A percentile compares a stretch with the other conserved stretches of the same genome.
phyloP scores from a whole-genome alignment of 164 flowering plant species.

The Litsea cubeba region DNA sequence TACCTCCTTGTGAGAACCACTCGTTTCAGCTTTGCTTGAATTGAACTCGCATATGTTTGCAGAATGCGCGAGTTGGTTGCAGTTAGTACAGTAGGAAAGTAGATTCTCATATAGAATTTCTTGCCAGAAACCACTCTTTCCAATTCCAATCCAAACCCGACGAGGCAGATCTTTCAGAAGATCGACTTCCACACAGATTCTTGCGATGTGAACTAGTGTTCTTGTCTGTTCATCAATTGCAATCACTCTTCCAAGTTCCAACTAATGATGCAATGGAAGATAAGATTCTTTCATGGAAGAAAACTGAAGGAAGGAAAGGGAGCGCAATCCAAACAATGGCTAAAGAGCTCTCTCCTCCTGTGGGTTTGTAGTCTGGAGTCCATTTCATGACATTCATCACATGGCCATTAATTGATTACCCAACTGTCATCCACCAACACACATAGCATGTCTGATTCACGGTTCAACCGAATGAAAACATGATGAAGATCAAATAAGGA shows the following conservation, averaged over 20 bases:
- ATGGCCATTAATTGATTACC: not conserved
- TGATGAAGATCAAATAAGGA: not conserved
- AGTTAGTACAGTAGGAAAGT: not conserved
- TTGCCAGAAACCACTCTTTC: not conserved
- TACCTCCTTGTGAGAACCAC: not conserved
- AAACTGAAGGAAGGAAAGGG: not conserved
- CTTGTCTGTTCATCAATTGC: not conserved
- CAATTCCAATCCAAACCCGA: not conserved
- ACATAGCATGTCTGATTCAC: not conserved
- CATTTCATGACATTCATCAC: not conserved
- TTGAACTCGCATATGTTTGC: not conserved
- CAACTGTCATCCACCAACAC: not conserved
- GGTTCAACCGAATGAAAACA: not conserved
- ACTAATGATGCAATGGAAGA: not conserved
- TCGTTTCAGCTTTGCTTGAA: not conserved
- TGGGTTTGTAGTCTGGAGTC: not conserved
- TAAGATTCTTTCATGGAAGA: not conserved
- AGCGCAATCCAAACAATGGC: not conserved
- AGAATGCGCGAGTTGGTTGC: not conserved
- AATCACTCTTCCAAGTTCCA: slow-evolving; percentile 1
- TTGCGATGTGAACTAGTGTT: not conserved
- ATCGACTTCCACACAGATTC: slow-evolving; percentile 2
- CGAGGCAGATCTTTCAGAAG: not conserved
- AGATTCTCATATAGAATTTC: not conserved
- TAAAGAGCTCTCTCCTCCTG: not conserved